Base-by-base conservation (phyloP, 768 basidiomycete genomes). In the Serendipita vermifera region DNA sequence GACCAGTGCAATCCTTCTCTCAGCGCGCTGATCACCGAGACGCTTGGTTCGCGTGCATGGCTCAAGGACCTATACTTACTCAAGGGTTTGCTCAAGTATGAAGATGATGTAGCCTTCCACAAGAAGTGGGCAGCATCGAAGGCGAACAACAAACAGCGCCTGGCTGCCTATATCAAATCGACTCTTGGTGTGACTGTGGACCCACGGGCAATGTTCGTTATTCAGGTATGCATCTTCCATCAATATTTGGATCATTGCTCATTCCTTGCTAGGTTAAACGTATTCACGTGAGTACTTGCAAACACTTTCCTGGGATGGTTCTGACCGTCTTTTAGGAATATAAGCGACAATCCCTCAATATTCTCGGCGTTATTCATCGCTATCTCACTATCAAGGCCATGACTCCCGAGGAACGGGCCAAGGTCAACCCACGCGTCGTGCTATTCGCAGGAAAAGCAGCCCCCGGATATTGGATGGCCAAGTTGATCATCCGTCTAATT, bases 401-500 rank as follows among this genome's bases (percentile, higher is more conserved):
- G 81, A 74, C 75, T 2, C 77, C 86, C 0, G 82, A 70, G 27
- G 82, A 96, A 67, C 79, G 86, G 64, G 85, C 85, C 73, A 87
- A 86, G 66, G 78, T 85, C 61, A 81, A 78, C 62, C 85, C 81
- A n/a, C 79, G 82, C 54, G 91, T 90, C 17, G 85, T 90, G n/a
- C 87, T 99, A 75, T 98, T 99, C 61, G 94, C 90, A 31, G 94
- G 96, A 60, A 97, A 97, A 68, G 92, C 94, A 55, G 94, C 94
- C 0, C 94, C 94, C 35, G 93, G 82, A 57, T 90, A 14, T 17
- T 35, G n/a, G 56, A 43, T 56, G 33, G 55, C 32, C 55, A 32
- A 56, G 1, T 61, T 85, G 79, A 87, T 87, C 7, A 97, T 98
- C 62, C 85, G 87, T 54, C 81, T 99, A 54, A 93, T 98, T 70